phyloP scores from a whole-genome alignment of 345 rosid species.

The Sonneratia caseolaris region DNA sequence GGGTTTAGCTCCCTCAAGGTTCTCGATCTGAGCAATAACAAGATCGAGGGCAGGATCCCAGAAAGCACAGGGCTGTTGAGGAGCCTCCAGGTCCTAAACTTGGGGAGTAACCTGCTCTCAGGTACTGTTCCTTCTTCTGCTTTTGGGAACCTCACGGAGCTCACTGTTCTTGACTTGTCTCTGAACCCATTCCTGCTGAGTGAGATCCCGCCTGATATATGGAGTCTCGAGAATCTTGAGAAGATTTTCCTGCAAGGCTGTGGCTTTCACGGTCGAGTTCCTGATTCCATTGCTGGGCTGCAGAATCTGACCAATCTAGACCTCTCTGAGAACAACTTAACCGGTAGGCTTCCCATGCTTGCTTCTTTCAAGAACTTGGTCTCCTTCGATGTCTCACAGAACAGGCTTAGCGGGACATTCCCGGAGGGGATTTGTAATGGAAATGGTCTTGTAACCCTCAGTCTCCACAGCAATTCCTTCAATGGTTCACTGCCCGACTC shows the following conservation, averaged over 20 bases:
- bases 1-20: slow-evolving; percentile 40
- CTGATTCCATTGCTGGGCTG: slow-evolving; percentile 56
- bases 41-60: slow-evolving; percentile 74
- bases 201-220: slow-evolving; percentile 59
- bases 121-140: slow-evolving; percentile 53
- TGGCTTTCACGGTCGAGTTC: slow-evolving; percentile 67
- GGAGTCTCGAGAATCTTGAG: slow-evolving; percentile 65
- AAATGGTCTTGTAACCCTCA: slow-evolving; percentile 45
- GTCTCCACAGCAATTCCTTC: slow-evolving; percentile 66
- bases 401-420: slow-evolving; percentile 61
- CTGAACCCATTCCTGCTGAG: slow-evolving; percentile 53
- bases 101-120: slow-evolving; percentile 67
- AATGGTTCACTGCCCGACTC: slow-evolving; percentile 53
- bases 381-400: slow-evolving; percentile 76
- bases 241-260: slow-evolving; percentile 63
- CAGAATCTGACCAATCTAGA: slow-evolving; percentile 49
- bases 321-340: slow-evolving; percentile 72
- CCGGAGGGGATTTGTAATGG: slow-evolving; percentile 62
- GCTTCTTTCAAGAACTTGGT: slow-evolving; percentile 52
- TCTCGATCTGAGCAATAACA: slow-evolving; percentile 66
- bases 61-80: slow-evolving; percentile 45
- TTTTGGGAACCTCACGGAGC: slow-evolving; percentile 61
- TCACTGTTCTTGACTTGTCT: slow-evolving; percentile 75
- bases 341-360: slow-evolving; percentile 44
- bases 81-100: slow-evolving; percentile 51